Conservation (phyloP, 140 eudicot genomes). For the Bidens hawaiensis region DNA sequence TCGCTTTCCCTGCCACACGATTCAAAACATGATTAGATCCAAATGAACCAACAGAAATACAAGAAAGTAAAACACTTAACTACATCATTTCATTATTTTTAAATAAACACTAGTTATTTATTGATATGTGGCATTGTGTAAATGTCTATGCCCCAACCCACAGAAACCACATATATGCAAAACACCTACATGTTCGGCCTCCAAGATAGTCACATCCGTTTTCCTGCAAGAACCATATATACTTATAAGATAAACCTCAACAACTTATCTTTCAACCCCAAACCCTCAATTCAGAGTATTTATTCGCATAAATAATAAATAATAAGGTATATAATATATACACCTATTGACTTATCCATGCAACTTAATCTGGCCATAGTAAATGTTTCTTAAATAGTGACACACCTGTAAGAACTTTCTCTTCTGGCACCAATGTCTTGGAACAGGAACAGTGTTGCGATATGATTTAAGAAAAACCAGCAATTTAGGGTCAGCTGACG, state of each 20-base stretch:
- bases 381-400: conserved; percentile 5
- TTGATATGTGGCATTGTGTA: neutral
- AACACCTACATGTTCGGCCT: conserved; percentile 85
- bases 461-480: conserved; percentile 87
- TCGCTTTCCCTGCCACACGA: conserved; percentile 83
- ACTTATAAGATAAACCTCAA: conserved; percentile 95
- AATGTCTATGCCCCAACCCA: conserved; percentile 49
- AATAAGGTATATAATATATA: too few species aligned
- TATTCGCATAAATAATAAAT: conserved; percentile 3
- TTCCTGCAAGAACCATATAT: conserved; percentile 99
- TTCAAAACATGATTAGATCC: conserved; percentile 44
- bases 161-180: conserved; percentile 33
- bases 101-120: neutral
- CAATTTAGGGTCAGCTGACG: conserved; percentile 92
- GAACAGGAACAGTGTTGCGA: conserved; percentile 92
- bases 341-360: conserved; percentile 12
- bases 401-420: conserved; percentile 88
- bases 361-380: conserved; percentile 3
- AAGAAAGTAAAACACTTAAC: neutral
- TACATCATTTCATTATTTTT: neutral
- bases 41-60: neutral
- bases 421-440: conserved; percentile 98
- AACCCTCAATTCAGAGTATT: conserved; percentile 30
- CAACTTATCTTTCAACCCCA: conserved; percentile 56
- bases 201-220: conserved; percentile 82